Conservation (phyloP, 805 yeast genomes). For the Starmerella roubikii region DNA sequence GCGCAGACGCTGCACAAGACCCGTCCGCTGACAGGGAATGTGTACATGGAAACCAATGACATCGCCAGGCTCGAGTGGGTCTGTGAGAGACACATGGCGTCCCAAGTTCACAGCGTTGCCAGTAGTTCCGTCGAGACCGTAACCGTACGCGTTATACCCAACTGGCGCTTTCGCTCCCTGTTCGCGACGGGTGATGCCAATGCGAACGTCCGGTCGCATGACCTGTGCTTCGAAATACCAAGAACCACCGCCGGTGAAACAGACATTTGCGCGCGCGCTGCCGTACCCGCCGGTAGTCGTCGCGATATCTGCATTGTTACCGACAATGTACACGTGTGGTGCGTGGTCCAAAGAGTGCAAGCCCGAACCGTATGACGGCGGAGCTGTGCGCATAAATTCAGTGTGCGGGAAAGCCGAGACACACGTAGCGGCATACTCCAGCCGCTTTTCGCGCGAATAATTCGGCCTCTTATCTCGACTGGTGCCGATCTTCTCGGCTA, state of each 20-base stretch:
- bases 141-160: slow-evolving; percentile 89
- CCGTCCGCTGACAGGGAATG: slow-evolving; percentile 46
- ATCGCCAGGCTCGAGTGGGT: slow-evolving; percentile 61
- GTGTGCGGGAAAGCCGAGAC: slow-evolving; percentile 9
- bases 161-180: slow-evolving; percentile 89
- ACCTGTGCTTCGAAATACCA: slow-evolving; percentile 71
- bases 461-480: too few species aligned
- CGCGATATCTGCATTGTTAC: slow-evolving; percentile 25
- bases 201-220: slow-evolving; percentile 41
- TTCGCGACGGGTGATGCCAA: slow-evolving; percentile 76
- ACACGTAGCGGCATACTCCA: slow-evolving; percentile 13
- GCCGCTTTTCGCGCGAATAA: slow-evolving; percentile 10
- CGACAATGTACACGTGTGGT: slow-evolving; percentile 1
- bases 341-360: slow-evolving; percentile 12
- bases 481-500: too few species aligned
- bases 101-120: slow-evolving; percentile 58
- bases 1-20: slow-evolving; percentile 45
- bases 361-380: slow-evolving; percentile 11
- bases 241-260: slow-evolving; percentile 54
- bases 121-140: slow-evolving; percentile 76
- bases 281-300: slow-evolving; percentile 68
- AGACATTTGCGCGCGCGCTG: slow-evolving; percentile 57
- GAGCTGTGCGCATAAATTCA: slow-evolving; percentile 13
- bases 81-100: slow-evolving; percentile 46
- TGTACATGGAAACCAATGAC: slow-evolving; percentile 63